Evolutionary conservation across 192 early-diverging fungal species (phyloP).

Genomic region (Coemansia sp.): DNA sequence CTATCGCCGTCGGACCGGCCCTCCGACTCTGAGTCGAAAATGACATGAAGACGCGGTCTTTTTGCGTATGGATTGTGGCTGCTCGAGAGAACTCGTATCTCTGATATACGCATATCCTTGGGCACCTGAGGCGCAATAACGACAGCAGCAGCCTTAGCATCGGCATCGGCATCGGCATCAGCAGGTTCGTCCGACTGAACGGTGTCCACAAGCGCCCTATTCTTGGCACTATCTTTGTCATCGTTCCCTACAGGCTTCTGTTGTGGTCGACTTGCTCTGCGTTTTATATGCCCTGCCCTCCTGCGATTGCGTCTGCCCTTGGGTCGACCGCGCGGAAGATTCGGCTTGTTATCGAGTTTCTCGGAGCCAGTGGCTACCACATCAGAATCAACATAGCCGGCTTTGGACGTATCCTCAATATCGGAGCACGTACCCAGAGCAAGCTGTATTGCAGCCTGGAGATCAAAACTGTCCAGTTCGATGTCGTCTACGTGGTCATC

Average conservation of each 20-base stretch:
- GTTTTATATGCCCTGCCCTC: constrained; percentile 36
- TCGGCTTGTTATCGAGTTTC: neutral
- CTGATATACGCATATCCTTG: constrained; percentile 38
- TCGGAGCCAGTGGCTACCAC: neutral
- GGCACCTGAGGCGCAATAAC: constrained; percentile 20
- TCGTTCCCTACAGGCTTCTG: neutral
- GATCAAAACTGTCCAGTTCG: constrained; percentile 24
- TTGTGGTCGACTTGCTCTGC: neutral
- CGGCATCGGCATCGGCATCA: too few relatives aligned
- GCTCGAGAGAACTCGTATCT: constrained; percentile 18
- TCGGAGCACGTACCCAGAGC: constrained; percentile 1
- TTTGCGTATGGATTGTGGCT: constrained; percentile 41
- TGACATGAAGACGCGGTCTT: neutral
- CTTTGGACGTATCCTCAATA: constrained; percentile 5
- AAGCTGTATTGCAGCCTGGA: constrained; percentile 3
- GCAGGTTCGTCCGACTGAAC: neutral
- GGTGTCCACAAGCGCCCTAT: neutral
- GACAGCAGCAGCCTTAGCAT: neutral
- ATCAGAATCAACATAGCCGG: neutral
- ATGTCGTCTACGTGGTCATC: neutral
- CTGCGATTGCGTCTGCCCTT: constrained; percentile 34
- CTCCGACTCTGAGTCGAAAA: constrained; percentile 4
- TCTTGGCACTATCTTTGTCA: neutral
- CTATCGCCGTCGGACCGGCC: neutral
- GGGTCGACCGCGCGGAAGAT: constrained; percentile 21